Percentiles rank a stretch among this genome's conserved stretches.
Evolutionary conservation across 768 basidiomycete species (phyloP).

Genomic region (Pulveroboletus ravenelii): DNA sequence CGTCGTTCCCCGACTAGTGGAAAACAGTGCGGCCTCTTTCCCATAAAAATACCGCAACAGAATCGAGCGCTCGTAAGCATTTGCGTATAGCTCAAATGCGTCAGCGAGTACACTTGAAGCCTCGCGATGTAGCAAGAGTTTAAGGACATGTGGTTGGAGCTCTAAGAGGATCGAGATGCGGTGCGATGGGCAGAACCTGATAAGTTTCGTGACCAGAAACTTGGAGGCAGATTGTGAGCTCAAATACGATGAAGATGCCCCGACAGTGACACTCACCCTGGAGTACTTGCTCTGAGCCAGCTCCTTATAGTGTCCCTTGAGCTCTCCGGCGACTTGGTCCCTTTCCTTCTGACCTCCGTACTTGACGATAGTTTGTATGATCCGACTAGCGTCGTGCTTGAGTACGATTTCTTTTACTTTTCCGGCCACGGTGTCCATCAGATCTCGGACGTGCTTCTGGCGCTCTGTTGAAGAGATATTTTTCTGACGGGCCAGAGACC

Average conservation of each 20-base stretch:
- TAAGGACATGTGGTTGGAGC: slow-evolving; percentile 71
- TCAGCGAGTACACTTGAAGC: slow-evolving; percentile 82
- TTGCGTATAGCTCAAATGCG: slow-evolving; percentile 82
- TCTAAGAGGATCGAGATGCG: slow-evolving; percentile 73
- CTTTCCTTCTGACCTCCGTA: slow-evolving; percentile 71
- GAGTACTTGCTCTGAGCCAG: slow-evolving; percentile 87
- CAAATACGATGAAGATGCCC: not conserved
- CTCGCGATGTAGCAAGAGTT: slow-evolving; percentile 78
- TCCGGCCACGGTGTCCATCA: slow-evolving; percentile 76
- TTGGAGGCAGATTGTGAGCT: slow-evolving; percentile 23
- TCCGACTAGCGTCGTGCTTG: slow-evolving; percentile 90
- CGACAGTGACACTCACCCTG: slow-evolving; percentile 50
- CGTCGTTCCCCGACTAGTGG: slow-evolving; percentile 46
- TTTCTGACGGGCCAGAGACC: slow-evolving; percentile 73
- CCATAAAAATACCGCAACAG: slow-evolving; percentile 88
- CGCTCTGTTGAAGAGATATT: slow-evolving; percentile 66
- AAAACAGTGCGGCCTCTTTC: slow-evolving; percentile 77
- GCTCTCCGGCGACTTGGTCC: slow-evolving; percentile 75
- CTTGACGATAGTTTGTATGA: slow-evolving; percentile 78
- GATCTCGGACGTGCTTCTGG: slow-evolving; percentile 63
- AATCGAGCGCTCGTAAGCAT: slow-evolving; percentile 77
- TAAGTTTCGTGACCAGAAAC: slow-evolving; percentile 80
- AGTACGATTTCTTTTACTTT: slow-evolving; percentile 81
- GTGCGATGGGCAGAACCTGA: slow-evolving; percentile 68
- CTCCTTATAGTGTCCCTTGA: slow-evolving; percentile 74